phyloP scores from a whole-genome alignment of 495 filamentous ascomycete genomes.

The Penicillium salamii region DNA sequence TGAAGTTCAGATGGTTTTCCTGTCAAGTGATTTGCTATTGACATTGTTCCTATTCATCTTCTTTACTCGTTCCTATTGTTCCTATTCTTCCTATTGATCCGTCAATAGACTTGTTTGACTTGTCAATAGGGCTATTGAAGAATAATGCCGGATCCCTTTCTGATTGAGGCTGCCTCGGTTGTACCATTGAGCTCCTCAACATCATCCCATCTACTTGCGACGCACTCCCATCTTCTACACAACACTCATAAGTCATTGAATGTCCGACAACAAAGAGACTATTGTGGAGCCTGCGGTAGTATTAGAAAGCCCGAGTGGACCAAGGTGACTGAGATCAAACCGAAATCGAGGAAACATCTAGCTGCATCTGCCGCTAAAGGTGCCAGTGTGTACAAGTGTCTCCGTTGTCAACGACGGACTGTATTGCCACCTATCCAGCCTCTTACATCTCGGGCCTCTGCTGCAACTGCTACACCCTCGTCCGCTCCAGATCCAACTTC shows the following conservation, averaged over 20 bases:
- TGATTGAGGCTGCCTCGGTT: slow-evolving; percentile 43
- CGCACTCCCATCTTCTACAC: slow-evolving; percentile 40
- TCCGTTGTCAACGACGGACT: slow-evolving; percentile 36
- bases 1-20: not conserved
- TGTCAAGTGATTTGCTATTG: not conserved
- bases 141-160: slow-evolving; percentile 20
- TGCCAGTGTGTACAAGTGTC: slow-evolving; percentile 37
- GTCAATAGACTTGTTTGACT: not conserved
- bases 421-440: slow-evolving; percentile 18
- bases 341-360: slow-evolving; percentile 21
- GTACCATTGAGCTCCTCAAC: slow-evolving; percentile 46
- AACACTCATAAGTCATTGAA: slow-evolving; percentile 39
- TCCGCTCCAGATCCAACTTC: slow-evolving; percentile 6
- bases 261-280: slow-evolving; percentile 33
- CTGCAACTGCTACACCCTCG: slow-evolving; percentile 3
- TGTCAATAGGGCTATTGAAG: not conserved
- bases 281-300: slow-evolving; percentile 54
- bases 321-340: slow-evolving; percentile 27
- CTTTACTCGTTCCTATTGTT: no score
- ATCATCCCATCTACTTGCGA: slow-evolving; percentile 44
- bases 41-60: not conserved
- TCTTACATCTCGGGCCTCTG: slow-evolving; percentile 2
- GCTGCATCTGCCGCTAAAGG: slow-evolving; percentile 14
- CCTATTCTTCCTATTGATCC: not conserved
- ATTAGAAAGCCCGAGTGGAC: slow-evolving; percentile 42